phyloP scores from a whole-genome alignment of 768 basidiomycete species.

The Auricularia cornea region DNA sequence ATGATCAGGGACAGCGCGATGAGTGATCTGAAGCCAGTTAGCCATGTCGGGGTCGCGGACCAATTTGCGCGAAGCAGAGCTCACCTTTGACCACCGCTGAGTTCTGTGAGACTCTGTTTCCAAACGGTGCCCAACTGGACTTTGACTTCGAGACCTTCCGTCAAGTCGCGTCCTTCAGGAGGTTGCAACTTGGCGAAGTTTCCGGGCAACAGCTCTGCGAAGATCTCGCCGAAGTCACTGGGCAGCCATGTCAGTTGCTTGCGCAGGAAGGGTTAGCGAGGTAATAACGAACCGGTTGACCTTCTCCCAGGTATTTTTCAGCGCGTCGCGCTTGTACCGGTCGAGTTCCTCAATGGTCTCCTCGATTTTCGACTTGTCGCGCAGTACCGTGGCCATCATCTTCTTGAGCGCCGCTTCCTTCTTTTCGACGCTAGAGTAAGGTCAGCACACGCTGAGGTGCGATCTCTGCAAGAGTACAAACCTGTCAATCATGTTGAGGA shows the following conservation, averaged over 20 bases:
- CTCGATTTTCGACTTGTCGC: conserved; percentile 93
- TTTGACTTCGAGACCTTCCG: conserved; percentile 94
- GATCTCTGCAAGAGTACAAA: conserved; percentile 35
- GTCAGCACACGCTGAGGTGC: not conserved
- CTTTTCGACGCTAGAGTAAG: conserved; percentile 72
- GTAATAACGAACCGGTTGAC: conserved; percentile 44
- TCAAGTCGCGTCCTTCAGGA: conserved; percentile 88
- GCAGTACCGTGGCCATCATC: conserved; percentile 79
- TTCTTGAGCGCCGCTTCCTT: conserved; percentile 78
- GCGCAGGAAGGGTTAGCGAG: not conserved
- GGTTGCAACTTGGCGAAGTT: conserved; percentile 95
- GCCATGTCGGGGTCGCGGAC: no score
- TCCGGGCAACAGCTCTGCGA: conserved; percentile 89
- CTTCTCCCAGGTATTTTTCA: conserved; percentile 93
- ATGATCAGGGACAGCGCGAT: conserved; percentile 98
- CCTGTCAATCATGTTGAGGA: conserved; percentile 94
- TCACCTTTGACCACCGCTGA: conserved; percentile 94
- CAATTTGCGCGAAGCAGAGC: conserved; percentile 18
- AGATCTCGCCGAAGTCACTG: conserved; percentile 95
- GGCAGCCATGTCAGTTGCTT: not conserved
- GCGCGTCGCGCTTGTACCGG: conserved; percentile 85
- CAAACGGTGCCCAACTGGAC: conserved; percentile 90
- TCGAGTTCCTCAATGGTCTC: conserved; percentile 90
- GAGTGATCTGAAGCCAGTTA: conserved; percentile 68
- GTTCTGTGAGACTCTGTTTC: conserved; percentile 95